Evolutionary conservation across 805 yeast genomes (phyloP).

Genomic region (Saccharomycopsis amapae): DNA sequence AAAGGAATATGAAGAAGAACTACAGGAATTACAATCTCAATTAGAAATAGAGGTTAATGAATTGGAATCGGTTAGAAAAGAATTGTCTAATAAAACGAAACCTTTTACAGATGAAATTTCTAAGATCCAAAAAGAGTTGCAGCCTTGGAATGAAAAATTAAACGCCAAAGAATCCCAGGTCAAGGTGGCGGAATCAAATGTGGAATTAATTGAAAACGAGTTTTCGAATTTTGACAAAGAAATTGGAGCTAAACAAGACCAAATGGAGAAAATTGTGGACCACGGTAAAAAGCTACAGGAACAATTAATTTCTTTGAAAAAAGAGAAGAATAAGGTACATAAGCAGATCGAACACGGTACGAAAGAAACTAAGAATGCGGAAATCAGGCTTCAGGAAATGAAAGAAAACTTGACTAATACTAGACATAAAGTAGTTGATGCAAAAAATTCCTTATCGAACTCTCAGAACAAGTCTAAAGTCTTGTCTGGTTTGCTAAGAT

Average conservation of each 20-base stretch:
- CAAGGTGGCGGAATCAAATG: slow-evolving; percentile 55
- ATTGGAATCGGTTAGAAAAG: slow-evolving; percentile 57
- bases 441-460: slow-evolving; percentile 48
- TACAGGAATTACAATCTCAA: slow-evolving; percentile 36
- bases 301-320: slow-evolving; percentile 37
- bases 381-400: slow-evolving; percentile 43
- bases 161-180: slow-evolving; percentile 57
- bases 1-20: slow-evolving; percentile 36
- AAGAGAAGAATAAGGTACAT: slow-evolving; percentile 41
- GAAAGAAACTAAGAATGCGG: slow-evolving; percentile 46
- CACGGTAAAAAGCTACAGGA: slow-evolving; percentile 45
- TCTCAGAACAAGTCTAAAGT: slow-evolving; percentile 69
- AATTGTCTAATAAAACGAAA: slow-evolving; percentile 68
- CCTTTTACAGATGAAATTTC: slow-evolving; percentile 61
- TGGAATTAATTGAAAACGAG: slow-evolving; percentile 50
- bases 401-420: slow-evolving; percentile 43
- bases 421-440: slow-evolving; percentile 61
- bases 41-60: slow-evolving; percentile 46
- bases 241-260: slow-evolving; percentile 36
- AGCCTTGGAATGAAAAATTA: slow-evolving; percentile 75
- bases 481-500: slow-evolving; percentile 54
- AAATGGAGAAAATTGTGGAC: slow-evolving; percentile 38
- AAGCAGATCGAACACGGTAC: slow-evolving; percentile 55
- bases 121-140: slow-evolving; percentile 52
- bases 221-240: slow-evolving; percentile 38